Percentiles rank a stretch among this genome's conserved stretches.
Conservation (phyloP, 2,329 filamentous ascomycete species). For the Davidsoniella neocaledoniae region DNA sequence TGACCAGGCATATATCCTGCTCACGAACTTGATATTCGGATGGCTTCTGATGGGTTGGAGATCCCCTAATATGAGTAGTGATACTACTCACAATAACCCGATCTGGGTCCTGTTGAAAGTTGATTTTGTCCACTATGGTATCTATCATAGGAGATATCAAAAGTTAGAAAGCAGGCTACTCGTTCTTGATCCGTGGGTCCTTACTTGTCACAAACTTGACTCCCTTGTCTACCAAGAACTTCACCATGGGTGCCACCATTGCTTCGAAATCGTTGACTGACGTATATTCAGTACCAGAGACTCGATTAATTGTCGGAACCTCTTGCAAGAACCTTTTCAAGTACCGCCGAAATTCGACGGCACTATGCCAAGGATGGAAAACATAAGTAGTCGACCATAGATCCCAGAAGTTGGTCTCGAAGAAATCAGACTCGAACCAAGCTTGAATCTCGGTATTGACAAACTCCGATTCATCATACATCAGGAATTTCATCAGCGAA, state of each 20-base stretch:
- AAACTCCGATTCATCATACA: conserved; percentile 17
- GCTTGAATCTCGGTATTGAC: conserved; percentile 18
- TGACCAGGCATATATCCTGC: conserved; percentile 23
- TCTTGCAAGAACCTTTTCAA: conserved; percentile 20
- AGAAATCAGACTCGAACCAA: conserved; percentile 17
- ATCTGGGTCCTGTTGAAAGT: not conserved
- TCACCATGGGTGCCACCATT: conserved; percentile 19
- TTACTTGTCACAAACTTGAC: conserved; percentile 17
- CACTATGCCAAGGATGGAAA: conserved; percentile 22
- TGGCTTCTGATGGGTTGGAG: not conserved
- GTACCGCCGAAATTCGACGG: conserved; percentile 22
- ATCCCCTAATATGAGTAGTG: not conserved
- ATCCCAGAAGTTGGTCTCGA: conserved; percentile 22
- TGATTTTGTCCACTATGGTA: conserved; percentile 3
- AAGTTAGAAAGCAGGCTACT: not conserved
- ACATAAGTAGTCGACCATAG: conserved; percentile 22
- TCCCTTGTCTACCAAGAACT: conserved; percentile 18
- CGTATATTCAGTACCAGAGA: conserved; percentile 20
- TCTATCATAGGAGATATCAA: not conserved
- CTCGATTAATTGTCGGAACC: conserved; percentile 19
- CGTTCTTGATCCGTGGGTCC: not conserved
- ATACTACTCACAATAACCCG: not conserved
- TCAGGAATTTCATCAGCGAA: conserved; percentile 19
- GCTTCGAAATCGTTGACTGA: conserved; percentile 20
- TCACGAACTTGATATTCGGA: conserved; percentile 2